Base-by-base conservation (phyloP, 257 asterid species). In the Solanum bukasovii region DNA sequence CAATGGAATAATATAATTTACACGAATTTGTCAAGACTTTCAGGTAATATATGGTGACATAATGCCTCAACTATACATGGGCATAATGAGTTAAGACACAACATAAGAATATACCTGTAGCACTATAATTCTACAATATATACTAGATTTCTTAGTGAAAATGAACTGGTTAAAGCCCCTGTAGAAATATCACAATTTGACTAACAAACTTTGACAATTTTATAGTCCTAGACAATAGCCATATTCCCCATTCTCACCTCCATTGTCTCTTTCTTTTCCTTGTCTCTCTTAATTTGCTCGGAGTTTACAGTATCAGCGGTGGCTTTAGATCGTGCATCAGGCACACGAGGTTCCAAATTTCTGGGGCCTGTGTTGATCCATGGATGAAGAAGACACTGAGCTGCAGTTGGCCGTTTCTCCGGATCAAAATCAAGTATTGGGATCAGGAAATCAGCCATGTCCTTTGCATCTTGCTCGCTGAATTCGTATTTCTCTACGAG, bases 351-450 rank as follows among this genome's bases (percentile, higher is more conserved):
- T 81, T 88, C 86, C 77, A 89, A 88, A 67, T 81, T 90, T 56
- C 34, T 89, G 56, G 93, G 96, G 85, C 93, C 90, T 83, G 88
- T 83, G 13, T 59, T 92, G 20, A 96, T 90, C 99, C 99, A 97
- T 37, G 98, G 95, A 90, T 97, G 99, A 86, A 67, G 89, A 87
- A 97, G 99, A 70, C 99, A 95, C 83, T 97, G 94, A 71, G 96
- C 98, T n/a, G 99, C 99, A 25, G 98, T 96, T 87, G 94, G 95
- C 93, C 94, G 91, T 87, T 90, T 92, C 84, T 90, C 94, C 3
- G 94, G 94, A 40, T 88, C 94, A 87, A 92, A 92, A 87, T 92
- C 90, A 7, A 92, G 91, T 87, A 92, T 87, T 16, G 93, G 89
- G 4, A 87, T 37, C 29, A 92, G 88, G 88, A 92, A 92, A 86